phyloP scores from a whole-genome alignment of 257 asterid species.

The Pogostemon cablin region DNA sequence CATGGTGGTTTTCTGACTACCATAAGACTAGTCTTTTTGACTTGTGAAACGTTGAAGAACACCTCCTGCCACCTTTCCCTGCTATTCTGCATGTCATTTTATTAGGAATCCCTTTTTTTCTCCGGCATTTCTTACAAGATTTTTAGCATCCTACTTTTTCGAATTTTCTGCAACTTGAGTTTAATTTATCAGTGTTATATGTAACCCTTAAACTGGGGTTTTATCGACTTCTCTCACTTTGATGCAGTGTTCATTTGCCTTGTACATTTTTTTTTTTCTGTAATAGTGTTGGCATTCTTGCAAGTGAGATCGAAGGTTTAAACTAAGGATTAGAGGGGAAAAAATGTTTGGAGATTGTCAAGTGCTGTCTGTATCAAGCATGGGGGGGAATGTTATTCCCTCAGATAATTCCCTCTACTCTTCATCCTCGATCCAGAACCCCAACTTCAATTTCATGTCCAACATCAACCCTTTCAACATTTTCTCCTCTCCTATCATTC shows the following conservation, averaged over 20 bases:
- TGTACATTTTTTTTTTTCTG: too few species aligned
- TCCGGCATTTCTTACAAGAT: too few species aligned
- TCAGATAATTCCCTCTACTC: constrained; percentile 42
- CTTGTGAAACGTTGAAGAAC: background rate
- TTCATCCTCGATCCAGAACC: constrained; percentile 61
- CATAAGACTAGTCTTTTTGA: background rate
- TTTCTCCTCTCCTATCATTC: constrained; percentile 72
- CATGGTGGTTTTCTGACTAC: constrained; percentile 10
- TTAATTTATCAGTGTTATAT: too few species aligned
- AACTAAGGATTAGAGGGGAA: background rate
- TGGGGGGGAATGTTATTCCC: constrained; percentile 55
- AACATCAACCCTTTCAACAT: constrained; percentile 78
- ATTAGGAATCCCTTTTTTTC: background rate
- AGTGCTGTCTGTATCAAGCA: constrained; percentile 55
- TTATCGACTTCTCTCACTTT: too few species aligned
- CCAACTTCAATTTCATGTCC: constrained; percentile 77
- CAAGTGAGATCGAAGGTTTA: constrained; percentile 1
- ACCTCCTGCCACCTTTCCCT: background rate
- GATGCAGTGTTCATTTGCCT: too few species aligned
- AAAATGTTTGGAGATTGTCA: constrained; percentile 94
- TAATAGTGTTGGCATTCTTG: too few species aligned
- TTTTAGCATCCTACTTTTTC: too few species aligned
- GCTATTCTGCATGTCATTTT: background rate
- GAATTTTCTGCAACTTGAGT: too few species aligned
- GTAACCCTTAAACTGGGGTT: background rate